Conservation (phyloP, 352 stramenopile genomes). For the Phytophthora pinifolia region DNA sequence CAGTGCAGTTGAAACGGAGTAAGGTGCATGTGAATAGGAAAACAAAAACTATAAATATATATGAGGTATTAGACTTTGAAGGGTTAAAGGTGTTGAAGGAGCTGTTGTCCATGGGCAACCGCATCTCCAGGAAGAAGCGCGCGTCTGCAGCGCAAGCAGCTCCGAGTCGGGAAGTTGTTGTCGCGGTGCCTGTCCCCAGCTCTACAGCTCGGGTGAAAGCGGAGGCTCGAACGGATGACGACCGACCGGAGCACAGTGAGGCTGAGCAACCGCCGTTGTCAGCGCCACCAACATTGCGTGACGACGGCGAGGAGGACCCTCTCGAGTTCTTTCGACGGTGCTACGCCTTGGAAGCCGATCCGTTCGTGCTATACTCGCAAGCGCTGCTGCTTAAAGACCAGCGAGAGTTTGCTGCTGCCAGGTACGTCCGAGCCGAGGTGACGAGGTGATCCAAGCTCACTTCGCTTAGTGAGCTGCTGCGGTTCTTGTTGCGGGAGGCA, state of each 20-base stretch:
- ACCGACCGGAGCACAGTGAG: slow-evolving; percentile 1
- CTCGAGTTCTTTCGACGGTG: slow-evolving; percentile 30
- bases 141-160: not conserved
- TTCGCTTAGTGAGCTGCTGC: slow-evolving; percentile 28
- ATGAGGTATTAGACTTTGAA: too few relatives aligned
- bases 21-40: slow-evolving; percentile 14
- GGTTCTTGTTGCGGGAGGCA: slow-evolving; percentile 20
- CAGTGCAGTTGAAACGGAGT: slow-evolving; percentile 22
- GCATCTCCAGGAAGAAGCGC: slow-evolving; percentile 19
- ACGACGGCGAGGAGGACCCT: slow-evolving; percentile 20
- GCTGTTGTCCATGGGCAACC: slow-evolving; percentile 35
- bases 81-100: too few relatives aligned
- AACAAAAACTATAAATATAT: too few relatives aligned
- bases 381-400: slow-evolving; percentile 44
- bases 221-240: slow-evolving; percentile 1
- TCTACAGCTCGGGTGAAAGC: not conserved
- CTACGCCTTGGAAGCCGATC: slow-evolving; percentile 20
- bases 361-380: slow-evolving; percentile 41
- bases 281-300: slow-evolving; percentile 12
- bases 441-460: not conserved
- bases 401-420: slow-evolving; percentile 35
- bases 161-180: not conserved
- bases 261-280: not conserved
- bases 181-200: too few relatives aligned
- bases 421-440: slow-evolving; percentile 14